Evolutionary conservation across 2,329 filamentous ascomycete genomes (phyloP), one percentile per base, ranked within the genome.

Genomic region (Apiospora pterosperma): DNA sequence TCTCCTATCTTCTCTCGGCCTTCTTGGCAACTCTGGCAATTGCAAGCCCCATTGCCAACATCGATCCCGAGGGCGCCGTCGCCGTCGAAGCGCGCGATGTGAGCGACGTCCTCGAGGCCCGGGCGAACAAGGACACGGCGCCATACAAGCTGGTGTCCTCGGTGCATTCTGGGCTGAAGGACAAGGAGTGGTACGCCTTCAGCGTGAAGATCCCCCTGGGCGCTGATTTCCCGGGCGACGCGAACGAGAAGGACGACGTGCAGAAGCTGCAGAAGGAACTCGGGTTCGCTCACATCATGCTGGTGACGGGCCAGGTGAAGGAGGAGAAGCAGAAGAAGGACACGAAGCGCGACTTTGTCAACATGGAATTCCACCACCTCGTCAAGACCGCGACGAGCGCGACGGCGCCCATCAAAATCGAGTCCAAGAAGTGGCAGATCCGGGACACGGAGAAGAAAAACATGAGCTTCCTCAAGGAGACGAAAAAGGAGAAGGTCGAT

Each of bases 1-100:
- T 69, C 42, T 63, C 59, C 7, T 65, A 69, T 61, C 64, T 69
- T 42, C 21, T 69, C 44, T 64, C 64, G 5, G 59, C 63, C 60
- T 66, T 69, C 36, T 23, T 69, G 61, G 66, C 64, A 21, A 63
- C 67, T 3, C 44, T 67, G 23, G 42, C 63, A 21, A 48, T 67
- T 28, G 63, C 67, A 10, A 69, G 64, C 55, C 67, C 67, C 2
- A 58, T 69, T 12, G 44, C 63, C 36, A 60, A 28, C 61, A 16
- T 25, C 34, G 25, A 25, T 10, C n/a, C n/a, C n/a, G 41, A 44
- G 11, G 41, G 8, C n/a, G 42, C 21, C 42, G 16, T 48, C 10
- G 8, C 28, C 34, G 36, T 21, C 41, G 41, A 25, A n/a, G 41
- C 23, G n/a, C 21, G 11, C 21, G 23, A 23, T 21, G 41, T 23